Base-by-base conservation (phyloP, 306 rosid genomes). In the Trichosanthes truncata region DNA sequence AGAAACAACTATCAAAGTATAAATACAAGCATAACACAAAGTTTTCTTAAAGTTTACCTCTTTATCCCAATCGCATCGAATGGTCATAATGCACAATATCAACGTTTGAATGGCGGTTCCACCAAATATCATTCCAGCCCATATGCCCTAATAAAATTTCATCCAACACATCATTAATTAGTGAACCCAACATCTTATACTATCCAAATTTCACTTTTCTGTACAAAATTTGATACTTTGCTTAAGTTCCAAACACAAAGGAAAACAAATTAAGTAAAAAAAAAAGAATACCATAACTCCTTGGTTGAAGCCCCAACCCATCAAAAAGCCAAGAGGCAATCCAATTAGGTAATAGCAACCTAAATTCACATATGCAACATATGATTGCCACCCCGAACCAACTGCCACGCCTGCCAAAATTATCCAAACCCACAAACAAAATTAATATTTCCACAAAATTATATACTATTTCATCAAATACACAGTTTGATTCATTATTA, bases 301-400 rank as follows among this genome's bases (percentile, higher is more conserved):
- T 69, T 41, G 86, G 40, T 88, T 78, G 82, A 94, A 89, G 56
- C 46, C 67, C 93, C 91, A 92, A 0, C 95, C 97, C 87, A 94
- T 81, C 21, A 91, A 7, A 78, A 88, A 36, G 40, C 97, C 98
- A 71, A 91, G 87, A 17, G 97, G 96, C 53, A 92, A 73, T 8
- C 97, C 98, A 82, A 94, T 80, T 0, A 89, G 7, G 81, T 94
- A 92, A 84, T 94, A 92, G 85, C 97, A 85, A 38, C 94, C 93
- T 81, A 94, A 82, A 84, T 92, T 94, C 79, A 94, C 86, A 87
- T 87, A 94, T 11, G 97, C 97, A 9, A 94, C 98, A 74, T 84
- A 88, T 14, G 93, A 84, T 63, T 94, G 97, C 97, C 98, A 92
- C 3, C 97, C 97, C 12, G 93, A 92, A 73, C 98, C 98, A 14